Evolutionary conservation across 129 eudicot genomes (phyloP).

Genomic region (Helianthus tuberosus): DNA sequence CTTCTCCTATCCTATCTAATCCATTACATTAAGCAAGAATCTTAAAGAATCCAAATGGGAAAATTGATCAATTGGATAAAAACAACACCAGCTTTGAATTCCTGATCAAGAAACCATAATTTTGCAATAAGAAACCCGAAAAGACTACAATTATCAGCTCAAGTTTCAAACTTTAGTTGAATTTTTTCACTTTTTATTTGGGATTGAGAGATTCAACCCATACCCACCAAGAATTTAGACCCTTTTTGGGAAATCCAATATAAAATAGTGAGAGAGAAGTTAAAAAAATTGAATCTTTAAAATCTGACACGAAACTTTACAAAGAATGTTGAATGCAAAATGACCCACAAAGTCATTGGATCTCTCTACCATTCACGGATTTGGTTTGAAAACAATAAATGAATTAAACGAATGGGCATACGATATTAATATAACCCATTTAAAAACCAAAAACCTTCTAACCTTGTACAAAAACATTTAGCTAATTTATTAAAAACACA

Average conservation of each 20-base stretch:
- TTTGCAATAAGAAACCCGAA: background rate
- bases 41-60: slow-evolving; percentile 20
- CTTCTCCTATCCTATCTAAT: slow-evolving; percentile 26
- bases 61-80: background rate
- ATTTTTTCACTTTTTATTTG: slow-evolving; percentile 12
- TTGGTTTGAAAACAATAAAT: slow-evolving; percentile 55
- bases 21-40: slow-evolving; percentile 22
- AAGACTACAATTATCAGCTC: background rate
- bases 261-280: slow-evolving; percentile 26
- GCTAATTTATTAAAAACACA: background rate
- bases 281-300: slow-evolving; percentile 35
- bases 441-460: background rate
- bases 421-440: background rate
- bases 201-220: background rate
- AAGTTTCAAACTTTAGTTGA: slow-evolving; percentile 15
- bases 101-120: slow-evolving; percentile 15
- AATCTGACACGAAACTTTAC: slow-evolving; percentile 58
- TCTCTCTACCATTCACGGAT: slow-evolving; percentile 53
- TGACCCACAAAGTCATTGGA: slow-evolving; percentile 49
- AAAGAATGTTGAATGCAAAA: slow-evolving; percentile 65
- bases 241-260: slow-evolving; percentile 10
- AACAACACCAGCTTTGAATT: slow-evolving; percentile 14
- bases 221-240: slow-evolving; percentile 10
- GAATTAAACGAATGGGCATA: slow-evolving; percentile 31
- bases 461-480: background rate